These are phyloP conservation scores for Gomphus sp. DNA, from an alignment of 1,284 basidiomycete genomes.

Conservation along the genomic window DNA sequence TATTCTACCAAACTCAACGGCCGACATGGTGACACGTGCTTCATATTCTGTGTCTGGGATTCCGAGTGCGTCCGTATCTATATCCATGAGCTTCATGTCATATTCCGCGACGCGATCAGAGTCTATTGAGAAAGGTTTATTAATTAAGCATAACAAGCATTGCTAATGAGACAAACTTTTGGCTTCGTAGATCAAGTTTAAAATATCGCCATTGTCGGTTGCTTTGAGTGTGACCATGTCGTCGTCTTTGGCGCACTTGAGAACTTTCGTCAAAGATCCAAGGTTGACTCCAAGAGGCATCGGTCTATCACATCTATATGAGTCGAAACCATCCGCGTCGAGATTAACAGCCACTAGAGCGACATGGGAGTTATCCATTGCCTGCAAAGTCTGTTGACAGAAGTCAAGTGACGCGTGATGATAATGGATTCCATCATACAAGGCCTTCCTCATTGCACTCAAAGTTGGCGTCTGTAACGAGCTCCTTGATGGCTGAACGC, in stretches of 20 bases:
- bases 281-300: slow-evolving; percentile 93
- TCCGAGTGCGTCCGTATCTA: slow-evolving; percentile 90
- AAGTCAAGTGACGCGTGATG: background rate
- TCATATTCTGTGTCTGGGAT: slow-evolving; percentile 99
- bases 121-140: slow-evolving; percentile 37
- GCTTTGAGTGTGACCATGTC: slow-evolving; percentile 92
- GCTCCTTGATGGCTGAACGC: slow-evolving; percentile 87
- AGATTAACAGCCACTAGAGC: slow-evolving; percentile 87
- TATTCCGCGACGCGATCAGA: slow-evolving; percentile 95
- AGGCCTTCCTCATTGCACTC: slow-evolving; percentile 97
- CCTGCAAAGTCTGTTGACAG: slow-evolving; percentile 68
- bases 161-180: slow-evolving; percentile 51
- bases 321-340: slow-evolving; percentile 70
- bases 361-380: slow-evolving; percentile 99
- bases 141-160: slow-evolving; percentile 9
- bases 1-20: slow-evolving; percentile 85
- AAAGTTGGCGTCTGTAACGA: slow-evolving; percentile 97
- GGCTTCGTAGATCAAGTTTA: slow-evolving; percentile 89
- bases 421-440: slow-evolving; percentile 35
- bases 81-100: slow-evolving; percentile 99
- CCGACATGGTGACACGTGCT: slow-evolving; percentile 84
- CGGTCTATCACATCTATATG: slow-evolving; percentile 92
- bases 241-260: slow-evolving; percentile 96
- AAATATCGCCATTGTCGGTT: slow-evolving; percentile 82
- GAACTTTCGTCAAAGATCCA: slow-evolving; percentile 85